Percentiles rank a stretch among this genome's conserved stretches.
Conservation (phyloP, 2,329 filamentous ascomycete genomes). For the Monilinia vaccinii-corymbosi region DNA sequence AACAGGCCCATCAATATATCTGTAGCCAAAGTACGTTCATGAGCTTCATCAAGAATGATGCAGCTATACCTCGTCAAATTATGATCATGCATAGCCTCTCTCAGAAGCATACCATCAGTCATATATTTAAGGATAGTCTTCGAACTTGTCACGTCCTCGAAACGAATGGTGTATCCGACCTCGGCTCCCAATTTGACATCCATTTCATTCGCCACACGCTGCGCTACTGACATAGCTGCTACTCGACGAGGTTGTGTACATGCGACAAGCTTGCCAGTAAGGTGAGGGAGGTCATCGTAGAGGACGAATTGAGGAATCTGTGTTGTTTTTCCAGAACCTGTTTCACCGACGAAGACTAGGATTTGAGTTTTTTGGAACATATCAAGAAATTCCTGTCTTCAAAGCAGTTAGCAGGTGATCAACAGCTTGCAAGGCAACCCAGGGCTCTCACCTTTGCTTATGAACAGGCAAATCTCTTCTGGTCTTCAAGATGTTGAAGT, state of each 20-base stretch:
- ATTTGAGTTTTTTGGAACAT: conserved; percentile 93
- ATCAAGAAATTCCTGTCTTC: conserved; percentile 80
- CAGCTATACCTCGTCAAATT: conserved; percentile 88
- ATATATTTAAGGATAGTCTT: conserved; percentile 98
- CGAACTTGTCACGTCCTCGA: conserved; percentile 84
- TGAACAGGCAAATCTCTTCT: conserved; percentile 84
- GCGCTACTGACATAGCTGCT: conserved; percentile 95
- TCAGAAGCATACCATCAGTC: conserved; percentile 97
- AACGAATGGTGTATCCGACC: conserved; percentile 97
- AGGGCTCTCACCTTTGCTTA: conserved; percentile 61
- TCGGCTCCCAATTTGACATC: conserved; percentile 88
- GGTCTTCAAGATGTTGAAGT: conserved; percentile 81
- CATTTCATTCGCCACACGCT: conserved; percentile 95
- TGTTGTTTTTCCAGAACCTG: conserved; percentile 97
- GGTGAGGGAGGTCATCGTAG: conserved; percentile 88
- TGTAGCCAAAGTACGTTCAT: conserved; percentile 93
- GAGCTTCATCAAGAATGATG: conserved; percentile 97
- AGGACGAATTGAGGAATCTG: conserved; percentile 98
- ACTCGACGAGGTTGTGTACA: conserved; percentile 98
- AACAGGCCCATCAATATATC: conserved; percentile 96
- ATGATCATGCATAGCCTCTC: conserved; percentile 95
- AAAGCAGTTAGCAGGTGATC: conserved; percentile 14
- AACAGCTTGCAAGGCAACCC: background rate
- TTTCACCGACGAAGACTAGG: conserved; percentile 97
- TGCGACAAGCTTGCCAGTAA: conserved; percentile 79